Evolutionary conservation across 73 alveolate species (phyloP).

Genomic region (Tetrahymena borealis): DNA sequence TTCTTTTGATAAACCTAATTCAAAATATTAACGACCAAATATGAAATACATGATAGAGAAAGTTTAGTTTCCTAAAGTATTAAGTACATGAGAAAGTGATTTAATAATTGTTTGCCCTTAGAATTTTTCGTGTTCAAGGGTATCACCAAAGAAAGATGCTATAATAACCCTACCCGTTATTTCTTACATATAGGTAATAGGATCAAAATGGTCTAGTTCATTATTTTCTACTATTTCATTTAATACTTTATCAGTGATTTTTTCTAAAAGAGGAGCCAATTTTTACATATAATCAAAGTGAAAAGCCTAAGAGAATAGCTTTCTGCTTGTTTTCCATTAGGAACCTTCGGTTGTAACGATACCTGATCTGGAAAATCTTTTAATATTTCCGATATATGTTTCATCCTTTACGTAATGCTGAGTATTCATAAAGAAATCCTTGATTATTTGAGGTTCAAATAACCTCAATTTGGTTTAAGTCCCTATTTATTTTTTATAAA

Average conservation of each 20-base stretch:
- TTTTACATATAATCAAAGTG: not conserved
- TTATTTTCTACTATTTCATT: not conserved
- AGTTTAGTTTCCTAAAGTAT: not conserved
- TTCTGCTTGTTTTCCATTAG: not conserved
- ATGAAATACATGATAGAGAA: not conserved
- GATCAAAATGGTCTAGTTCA: not conserved
- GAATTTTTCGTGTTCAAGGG: not conserved
- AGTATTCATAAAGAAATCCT: not conserved
- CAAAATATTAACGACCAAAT: not conserved
- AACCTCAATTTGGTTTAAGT: not conserved
- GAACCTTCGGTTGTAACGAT: not conserved
- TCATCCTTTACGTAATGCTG: not conserved
- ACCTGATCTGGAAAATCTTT: not conserved
- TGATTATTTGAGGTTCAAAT: not conserved
- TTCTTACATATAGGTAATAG: not conserved
- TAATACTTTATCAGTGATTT: not conserved
- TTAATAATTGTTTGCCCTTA: not conserved
- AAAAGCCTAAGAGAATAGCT: not conserved
- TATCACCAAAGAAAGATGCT: not conserved
- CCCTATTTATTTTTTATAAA: not conserved
- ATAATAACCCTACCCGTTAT: not conserved
- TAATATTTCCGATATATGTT: not conserved
- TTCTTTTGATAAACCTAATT: not conserved
- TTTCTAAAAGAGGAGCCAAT: not conserved
- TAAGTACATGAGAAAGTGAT: not conserved